phyloP scores from a whole-genome alignment of 164 flowering plant genomes.

The Magnolia kwangsiensis region DNA sequence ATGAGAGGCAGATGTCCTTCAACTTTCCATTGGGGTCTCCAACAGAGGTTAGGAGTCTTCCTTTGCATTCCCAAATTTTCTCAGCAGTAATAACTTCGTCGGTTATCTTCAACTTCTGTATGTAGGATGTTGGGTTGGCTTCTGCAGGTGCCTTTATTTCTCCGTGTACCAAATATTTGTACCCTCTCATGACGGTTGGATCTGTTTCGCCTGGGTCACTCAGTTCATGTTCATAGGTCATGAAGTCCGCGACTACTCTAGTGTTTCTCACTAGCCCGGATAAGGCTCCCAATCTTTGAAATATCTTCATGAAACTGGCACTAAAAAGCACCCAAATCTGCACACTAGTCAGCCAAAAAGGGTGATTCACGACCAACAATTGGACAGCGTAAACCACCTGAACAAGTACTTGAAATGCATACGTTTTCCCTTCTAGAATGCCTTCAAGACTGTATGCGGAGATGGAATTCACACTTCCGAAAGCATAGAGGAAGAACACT shows the following conservation, averaged over 20 bases:
- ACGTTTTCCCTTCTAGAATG: not conserved
- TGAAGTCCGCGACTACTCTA: not conserved
- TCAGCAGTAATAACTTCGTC: not conserved
- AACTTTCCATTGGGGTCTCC: not conserved
- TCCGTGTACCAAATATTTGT: not conserved
- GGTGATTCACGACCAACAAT: not conserved
- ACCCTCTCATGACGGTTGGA: not conserved
- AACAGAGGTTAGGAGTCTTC: not conserved
- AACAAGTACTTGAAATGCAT: not conserved
- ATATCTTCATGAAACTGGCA: not conserved
- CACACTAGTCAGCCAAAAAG: not conserved
- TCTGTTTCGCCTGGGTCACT: not conserved
- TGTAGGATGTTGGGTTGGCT: not conserved
- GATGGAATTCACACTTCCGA: not conserved
- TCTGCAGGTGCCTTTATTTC: not conserved
- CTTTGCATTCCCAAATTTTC: not conserved
- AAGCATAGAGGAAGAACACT: not conserved
- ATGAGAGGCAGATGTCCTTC: not conserved
- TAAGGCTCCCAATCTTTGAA: not conserved
- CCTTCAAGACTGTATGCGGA: not conserved
- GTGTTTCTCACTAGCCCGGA: not conserved
- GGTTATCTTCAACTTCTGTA: not conserved
- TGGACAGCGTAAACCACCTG: not conserved
- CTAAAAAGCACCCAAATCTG: not conserved
- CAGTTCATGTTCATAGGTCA: not conserved